Evolutionary conservation across 2,329 filamentous ascomycete species (phyloP), one percentile per base, ranked within the genome.

Genomic region (Mycosphaerelloides madeirae): DNA sequence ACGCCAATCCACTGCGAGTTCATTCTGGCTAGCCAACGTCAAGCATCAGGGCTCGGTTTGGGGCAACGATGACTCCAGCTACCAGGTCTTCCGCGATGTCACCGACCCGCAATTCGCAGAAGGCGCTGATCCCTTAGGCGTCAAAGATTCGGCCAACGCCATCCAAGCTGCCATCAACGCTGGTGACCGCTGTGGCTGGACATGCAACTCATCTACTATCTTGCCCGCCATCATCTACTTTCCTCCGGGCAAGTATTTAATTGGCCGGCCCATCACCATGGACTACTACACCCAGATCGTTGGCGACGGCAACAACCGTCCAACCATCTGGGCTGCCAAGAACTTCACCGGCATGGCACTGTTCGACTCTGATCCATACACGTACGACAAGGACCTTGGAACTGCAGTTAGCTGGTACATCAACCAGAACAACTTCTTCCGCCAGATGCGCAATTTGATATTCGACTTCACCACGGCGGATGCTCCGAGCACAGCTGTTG

Each of bases 271-370:
- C 16, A 80, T 97, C 54, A 69, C 89, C 40, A 84, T 89, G 65
- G 84, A 84, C 67, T 97, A 97, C 75, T 95, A 95, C 73, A 95
- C 90, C 8, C 89, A 96, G 65, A 80, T 97, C 50, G 75, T 96
- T 29, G 91, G 91, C 45, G 89, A 97, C 70, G 81, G 84, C 38
- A 62, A 79, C 58, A 73, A 78, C 51, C 67, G 83, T 12, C 89
- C 91, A 56, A 85, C 93, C 16, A 56, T 62, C 34, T 55, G 54
- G 41, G 64, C 58, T 33, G 31, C 54, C 6, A 31, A 55, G 2
- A 49, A 55, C 20, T 66, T 67, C 45, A 49, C 54, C 13, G 64
- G 59, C 22, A 60, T 61, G 22, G 64, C 57, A 15, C 40, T 66
- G 1, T 45, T 98, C 54, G 90, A 96, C 63, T 76, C 87, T 2